phyloP scores from a whole-genome alignment of 805 yeast species.

The Ogataea chonburiensis region DNA sequence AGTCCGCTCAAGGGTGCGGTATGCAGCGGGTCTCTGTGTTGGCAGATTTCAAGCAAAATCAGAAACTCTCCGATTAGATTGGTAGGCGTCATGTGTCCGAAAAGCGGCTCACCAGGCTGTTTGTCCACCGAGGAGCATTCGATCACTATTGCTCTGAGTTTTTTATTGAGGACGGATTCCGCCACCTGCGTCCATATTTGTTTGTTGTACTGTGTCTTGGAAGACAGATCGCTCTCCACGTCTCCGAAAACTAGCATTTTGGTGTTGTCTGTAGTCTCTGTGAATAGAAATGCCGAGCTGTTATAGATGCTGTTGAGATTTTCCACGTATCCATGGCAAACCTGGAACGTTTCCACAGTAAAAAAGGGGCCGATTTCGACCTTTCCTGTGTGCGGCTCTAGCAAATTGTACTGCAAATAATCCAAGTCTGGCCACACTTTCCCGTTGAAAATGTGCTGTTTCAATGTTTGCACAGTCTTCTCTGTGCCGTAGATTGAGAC shows the following conservation, averaged over 20 bases:
- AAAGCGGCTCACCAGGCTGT: slow-evolving; percentile 49
- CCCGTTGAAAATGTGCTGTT: slow-evolving; percentile 65
- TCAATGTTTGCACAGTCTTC: slow-evolving; percentile 51
- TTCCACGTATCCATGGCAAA: slow-evolving; percentile 36
- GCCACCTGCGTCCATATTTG: slow-evolving; percentile 60
- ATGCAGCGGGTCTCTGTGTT: slow-evolving; percentile 7
- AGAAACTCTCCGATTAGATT: slow-evolving; percentile 58
- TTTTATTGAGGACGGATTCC: slow-evolving; percentile 38
- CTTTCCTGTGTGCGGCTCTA: slow-evolving; percentile 5
- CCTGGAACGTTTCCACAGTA: slow-evolving; percentile 40
- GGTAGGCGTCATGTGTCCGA: slow-evolving; percentile 79
- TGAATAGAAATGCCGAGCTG: slow-evolving; percentile 62
- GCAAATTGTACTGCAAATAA: slow-evolving; percentile 21
- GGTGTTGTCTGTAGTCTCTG: slow-evolving; percentile 28
- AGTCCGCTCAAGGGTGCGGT: slow-evolving; percentile 41
- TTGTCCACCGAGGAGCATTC: slow-evolving; percentile 70
- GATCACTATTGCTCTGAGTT: slow-evolving; percentile 57
- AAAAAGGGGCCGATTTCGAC: neutral
- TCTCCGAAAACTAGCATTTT: slow-evolving; percentile 76
- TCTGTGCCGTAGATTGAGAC: slow-evolving; percentile 54
- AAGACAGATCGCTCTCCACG: slow-evolving; percentile 63
- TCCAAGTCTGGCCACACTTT: slow-evolving; percentile 76
- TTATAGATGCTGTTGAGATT: slow-evolving; percentile 31
- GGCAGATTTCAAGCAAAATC: slow-evolving; percentile 27
- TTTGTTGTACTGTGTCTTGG: slow-evolving; percentile 38